Base-by-base conservation (phyloP, 345 rosid species). In the Passiflora organensis region DNA sequence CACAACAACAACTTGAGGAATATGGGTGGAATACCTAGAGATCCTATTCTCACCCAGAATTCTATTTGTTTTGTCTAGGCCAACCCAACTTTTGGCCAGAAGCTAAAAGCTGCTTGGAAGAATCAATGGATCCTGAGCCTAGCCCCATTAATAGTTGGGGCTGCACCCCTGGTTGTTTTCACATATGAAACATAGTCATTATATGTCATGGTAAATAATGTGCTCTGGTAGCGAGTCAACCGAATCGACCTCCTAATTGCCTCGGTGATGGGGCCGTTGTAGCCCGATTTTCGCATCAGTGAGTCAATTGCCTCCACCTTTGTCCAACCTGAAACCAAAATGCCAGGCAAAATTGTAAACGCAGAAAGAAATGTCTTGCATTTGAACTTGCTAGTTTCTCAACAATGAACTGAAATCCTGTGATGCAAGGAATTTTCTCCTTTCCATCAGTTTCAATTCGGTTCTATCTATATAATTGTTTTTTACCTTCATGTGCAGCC, bases 191-290 rank as follows among this genome's bases (percentile, higher is more conserved):
- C 77, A 52, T 93, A 93, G n/a, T 89, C 99, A 5, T 81, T 78
- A 45, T 80, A 89, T 57, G 72, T 72, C 99, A 93, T 56, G 10
- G 84, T 75, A 75, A 86, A 93, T 50, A 89, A 13, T 19, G 97
- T 86, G 73, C 97, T 93, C 75, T 87, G 95, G 74, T 93, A 93
- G 21, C 97, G 90, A n/a, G 95, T 93, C 76, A 93, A 75, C 14
- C 53, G 57, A 44, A 93, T 76, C 53, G 86, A 76, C 79, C 72
- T 80, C 58, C 88, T 78, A 28, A 89, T 73, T 6, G 74, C 51
- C 47, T 93, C 97, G 0, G 81, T 78, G 60, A 93, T 85, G 54
- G 25, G 43, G 34, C 99, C 86, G 15, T 16, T 71, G 61, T 75
- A 86, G 57, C 97, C 97, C 20, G 99, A 82, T 75, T 93, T 93